These are phyloP conservation scores for Eucalyptus curtisii DNA, from an alignment of 345 rosid genomes.

Conservation along the genomic window DNA sequence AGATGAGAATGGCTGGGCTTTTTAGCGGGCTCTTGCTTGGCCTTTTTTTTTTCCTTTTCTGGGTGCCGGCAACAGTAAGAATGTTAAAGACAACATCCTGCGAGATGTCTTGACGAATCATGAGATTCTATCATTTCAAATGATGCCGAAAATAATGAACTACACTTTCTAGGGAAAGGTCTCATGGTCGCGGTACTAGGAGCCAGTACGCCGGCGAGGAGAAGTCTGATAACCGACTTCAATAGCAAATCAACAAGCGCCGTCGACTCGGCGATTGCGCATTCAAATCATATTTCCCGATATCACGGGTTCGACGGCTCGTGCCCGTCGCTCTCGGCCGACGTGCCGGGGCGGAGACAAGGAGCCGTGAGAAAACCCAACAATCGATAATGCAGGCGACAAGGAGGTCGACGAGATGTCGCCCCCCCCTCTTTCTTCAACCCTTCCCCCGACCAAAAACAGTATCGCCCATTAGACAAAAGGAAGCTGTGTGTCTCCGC, in stretches of 20 bases:
- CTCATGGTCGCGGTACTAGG: background rate
- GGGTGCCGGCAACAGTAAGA: background rate
- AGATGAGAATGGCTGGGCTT: background rate
- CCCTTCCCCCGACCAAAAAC: background rate
- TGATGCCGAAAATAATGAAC: background rate
- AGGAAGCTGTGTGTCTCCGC: background rate
- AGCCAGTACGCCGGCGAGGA: too few relatives aligned
- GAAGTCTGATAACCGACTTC: background rate
- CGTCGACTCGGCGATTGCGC: background rate
- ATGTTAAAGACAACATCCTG: background rate
- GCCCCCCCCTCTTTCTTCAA: background rate
- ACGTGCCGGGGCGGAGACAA: too few relatives aligned
- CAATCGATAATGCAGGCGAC: background rate
- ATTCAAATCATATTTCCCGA: background rate
- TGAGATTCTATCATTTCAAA: background rate
- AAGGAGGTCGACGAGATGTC: background rate
- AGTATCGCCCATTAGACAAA: background rate
- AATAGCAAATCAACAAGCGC: background rate
- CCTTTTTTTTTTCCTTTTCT: background rate
- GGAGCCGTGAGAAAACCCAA: background rate
- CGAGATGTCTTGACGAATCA: background rate
- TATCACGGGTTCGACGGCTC: background rate
- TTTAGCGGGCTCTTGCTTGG: background rate
- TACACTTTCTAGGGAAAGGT: background rate
- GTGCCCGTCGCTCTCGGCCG: background rate